A percentile compares a stretch with the other conserved stretches of the same genome.
Evolutionary conservation across 2,329 filamentous ascomycete genomes (phyloP).

Genomic region (Monosporascus sp.): DNA sequence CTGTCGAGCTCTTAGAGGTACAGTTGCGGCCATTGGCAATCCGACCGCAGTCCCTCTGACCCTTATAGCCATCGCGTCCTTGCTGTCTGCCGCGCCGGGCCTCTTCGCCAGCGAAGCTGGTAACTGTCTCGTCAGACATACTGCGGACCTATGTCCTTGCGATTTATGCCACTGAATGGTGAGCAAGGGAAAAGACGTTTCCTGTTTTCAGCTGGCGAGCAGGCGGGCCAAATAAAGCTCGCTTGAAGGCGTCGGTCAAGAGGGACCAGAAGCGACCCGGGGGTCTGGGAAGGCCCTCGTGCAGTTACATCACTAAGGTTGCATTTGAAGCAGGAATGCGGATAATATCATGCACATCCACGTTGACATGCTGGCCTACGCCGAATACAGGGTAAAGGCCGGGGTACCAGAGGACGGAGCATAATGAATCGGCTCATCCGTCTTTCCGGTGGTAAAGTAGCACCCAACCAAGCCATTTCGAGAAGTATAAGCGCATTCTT

Average conservation of each 20-base stretch:
- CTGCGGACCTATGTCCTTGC: too few relatives aligned
- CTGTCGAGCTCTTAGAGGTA: background rate
- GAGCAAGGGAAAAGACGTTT: too few relatives aligned
- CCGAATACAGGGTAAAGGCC: background rate
- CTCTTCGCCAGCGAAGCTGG: background rate
- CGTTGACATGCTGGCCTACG: background rate
- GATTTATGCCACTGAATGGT: too few relatives aligned
- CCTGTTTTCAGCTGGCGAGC: background rate
- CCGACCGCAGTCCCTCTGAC: background rate
- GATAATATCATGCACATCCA: background rate
- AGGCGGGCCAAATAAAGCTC: background rate
- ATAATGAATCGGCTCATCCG: background rate
- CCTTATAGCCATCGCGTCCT: background rate
- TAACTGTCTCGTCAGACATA: background rate
- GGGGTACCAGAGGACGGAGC: too few relatives aligned
- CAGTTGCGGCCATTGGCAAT: background rate
- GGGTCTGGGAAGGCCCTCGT: background rate
- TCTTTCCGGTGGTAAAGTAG: background rate
- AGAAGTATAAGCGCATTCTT: too few relatives aligned
- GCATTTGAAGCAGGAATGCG: background rate
- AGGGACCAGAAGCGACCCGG: background rate
- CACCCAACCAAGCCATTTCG: too few relatives aligned
- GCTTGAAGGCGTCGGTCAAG: background rate
- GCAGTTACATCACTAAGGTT: background rate
- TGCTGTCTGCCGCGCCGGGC: background rate